Evolutionary conservation across 2,329 filamentous ascomycete species (phyloP), one percentile per base, ranked within the genome.

Genomic region (Metarhizium album): DNA sequence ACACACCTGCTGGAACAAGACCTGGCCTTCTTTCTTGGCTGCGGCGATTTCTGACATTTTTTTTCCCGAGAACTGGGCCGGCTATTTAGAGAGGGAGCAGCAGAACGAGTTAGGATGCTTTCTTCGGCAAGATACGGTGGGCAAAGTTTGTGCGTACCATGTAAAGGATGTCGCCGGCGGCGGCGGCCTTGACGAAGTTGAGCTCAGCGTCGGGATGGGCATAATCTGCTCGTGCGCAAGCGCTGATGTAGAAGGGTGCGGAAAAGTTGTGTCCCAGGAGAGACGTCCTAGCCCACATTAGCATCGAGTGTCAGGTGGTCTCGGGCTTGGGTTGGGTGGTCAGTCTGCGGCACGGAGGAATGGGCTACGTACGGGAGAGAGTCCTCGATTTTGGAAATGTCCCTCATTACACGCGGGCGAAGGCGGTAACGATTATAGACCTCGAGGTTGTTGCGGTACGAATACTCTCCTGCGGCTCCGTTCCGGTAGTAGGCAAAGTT

Each of bases 401-500:
- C 75, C n/a, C 70, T 62, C 62, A 80, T 64, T 23, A 72, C 67
- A 48, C 74, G 67, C 8, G 76, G 74, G 47, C 71, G 68, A 42
- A 79, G 64, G 46, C 65, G 65, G 58, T 74, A 75, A 14, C 74
- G 70, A 53, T 68, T 64, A 62, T 70, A 80, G 27, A 73, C 68
- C 62, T 80, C 77, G 5, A 79, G 67, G 62, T 80, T 80, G 62
- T 78, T 78, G 46, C 76, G 69, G 63, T 78, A 79, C 1, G 70
- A 71, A 70, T 72, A 79, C 63, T 79, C 76, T 53, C 75, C 76
- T 3, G 69, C 75, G 3, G 75, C 75, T 20, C 75, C 76, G 55
- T 75, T 77, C 52, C 74, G 72, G 64, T 79, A 79, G 62, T 78
- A 79, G n/a, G 75, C 76, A 62, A 75, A 79, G 58, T 74, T 70